phyloP scores from a whole-genome alignment of 306 rosid genomes.

The Vachellia pachyceras region DNA sequence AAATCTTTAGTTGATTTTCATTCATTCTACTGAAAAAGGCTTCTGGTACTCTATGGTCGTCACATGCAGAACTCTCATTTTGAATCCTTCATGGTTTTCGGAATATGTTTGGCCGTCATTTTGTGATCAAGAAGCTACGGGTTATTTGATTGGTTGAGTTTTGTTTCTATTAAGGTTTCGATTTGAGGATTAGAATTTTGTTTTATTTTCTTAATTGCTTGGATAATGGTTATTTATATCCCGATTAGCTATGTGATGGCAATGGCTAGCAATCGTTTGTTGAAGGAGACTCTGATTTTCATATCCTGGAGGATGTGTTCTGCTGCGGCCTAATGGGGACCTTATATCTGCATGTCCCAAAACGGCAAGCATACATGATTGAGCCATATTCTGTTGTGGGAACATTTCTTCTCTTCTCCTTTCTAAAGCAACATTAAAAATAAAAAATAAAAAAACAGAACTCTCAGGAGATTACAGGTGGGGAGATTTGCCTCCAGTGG shows the following conservation, averaged over 20 bases:
- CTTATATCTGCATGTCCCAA: not conserved
- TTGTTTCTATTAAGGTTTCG: not conserved
- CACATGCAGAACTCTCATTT: not conserved
- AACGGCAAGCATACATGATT: not conserved
- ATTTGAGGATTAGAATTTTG: not conserved
- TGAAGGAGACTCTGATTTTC: conserved; percentile 7
- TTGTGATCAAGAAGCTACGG: not conserved
- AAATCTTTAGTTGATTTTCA: not conserved
- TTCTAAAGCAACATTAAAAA: not conserved
- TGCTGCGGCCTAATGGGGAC: not conserved
- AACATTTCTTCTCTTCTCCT: too few species aligned
- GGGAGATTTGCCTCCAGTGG: not conserved
- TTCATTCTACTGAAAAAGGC: not conserved
- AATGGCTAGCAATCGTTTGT: not conserved
- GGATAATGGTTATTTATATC: not conserved
- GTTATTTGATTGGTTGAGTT: not conserved
- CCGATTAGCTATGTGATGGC: not conserved
- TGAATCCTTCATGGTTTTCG: not conserved
- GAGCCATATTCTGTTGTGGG: not conserved
- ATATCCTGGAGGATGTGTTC: not conserved
- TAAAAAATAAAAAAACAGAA: too few species aligned
- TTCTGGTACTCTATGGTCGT: not conserved
- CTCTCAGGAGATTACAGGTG: not conserved
- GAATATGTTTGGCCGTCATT: not conserved
- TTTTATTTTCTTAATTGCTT: not conserved